A percentile compares a stretch with the other conserved stretches of the same genome.
phyloP scores from a whole-genome alignment of 1,284 basidiomycete species.

The Phlebopus sp. region DNA sequence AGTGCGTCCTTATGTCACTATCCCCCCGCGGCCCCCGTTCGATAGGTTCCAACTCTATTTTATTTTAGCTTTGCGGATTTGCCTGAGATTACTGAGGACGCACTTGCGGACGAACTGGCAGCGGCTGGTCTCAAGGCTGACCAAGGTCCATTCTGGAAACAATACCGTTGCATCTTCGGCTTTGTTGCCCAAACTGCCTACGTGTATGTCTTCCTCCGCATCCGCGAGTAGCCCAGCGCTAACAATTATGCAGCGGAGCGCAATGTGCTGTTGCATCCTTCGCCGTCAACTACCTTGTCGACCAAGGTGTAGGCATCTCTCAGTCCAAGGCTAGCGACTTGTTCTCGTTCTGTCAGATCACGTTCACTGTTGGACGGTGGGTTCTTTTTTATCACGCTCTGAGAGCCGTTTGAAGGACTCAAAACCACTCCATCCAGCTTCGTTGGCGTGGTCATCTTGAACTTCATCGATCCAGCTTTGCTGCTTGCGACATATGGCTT shows the following conservation, averaged over 20 bases:
- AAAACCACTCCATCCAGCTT: conserved; percentile 40
- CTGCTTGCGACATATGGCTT: conserved; percentile 56
- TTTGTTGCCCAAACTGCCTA: conserved; percentile 72
- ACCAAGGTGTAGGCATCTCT: conserved; percentile 58
- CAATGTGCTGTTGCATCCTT: conserved; percentile 74
- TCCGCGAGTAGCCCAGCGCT: background rate
- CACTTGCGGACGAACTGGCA: conserved; percentile 50
- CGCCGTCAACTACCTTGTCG: conserved; percentile 67
- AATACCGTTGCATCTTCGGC: conserved; percentile 70
- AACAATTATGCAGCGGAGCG: conserved; percentile 47
- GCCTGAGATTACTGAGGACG: conserved; percentile 75
- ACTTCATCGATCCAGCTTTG: conserved; percentile 63
- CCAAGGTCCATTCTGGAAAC: conserved; percentile 63
- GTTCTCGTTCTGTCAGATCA: conserved; percentile 72
- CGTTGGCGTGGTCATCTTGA: conserved; percentile 60
- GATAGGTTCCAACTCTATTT: background rate
- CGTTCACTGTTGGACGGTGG: conserved; percentile 67
- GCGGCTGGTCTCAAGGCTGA: conserved; percentile 43
- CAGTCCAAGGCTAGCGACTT: conserved; percentile 56
- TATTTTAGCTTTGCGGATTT: conserved; percentile 58
- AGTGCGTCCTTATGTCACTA: conserved; percentile 36
- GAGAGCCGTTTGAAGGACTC: background rate
- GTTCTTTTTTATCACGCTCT: conserved; percentile 8
- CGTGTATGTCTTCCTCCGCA: conserved; percentile 40
- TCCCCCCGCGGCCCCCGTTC: background rate